Conservation (phyloP, 2,329 filamentous ascomycete species). For the Aschersonia sp. region DNA sequence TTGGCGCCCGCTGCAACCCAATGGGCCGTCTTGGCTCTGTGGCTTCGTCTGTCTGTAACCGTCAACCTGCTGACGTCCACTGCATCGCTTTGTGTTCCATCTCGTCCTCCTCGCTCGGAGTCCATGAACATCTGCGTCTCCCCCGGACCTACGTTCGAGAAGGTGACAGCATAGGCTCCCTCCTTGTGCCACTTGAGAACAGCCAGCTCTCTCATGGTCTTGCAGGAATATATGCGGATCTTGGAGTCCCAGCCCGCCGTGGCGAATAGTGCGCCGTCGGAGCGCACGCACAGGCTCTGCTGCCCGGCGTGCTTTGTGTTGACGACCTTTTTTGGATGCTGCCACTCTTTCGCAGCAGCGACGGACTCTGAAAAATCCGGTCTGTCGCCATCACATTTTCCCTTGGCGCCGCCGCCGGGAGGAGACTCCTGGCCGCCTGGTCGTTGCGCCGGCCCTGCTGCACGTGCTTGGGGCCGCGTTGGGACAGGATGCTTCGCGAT, state of each 20-base stretch:
- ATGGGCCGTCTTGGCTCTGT: constrained; percentile 56
- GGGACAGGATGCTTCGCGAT: constrained; percentile 63
- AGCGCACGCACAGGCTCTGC: constrained; percentile 62
- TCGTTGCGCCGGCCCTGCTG: constrained; percentile 3
- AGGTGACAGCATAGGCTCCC: constrained; percentile 70
- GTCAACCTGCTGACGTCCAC: constrained; percentile 5
- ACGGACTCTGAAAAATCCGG: constrained; percentile 2
- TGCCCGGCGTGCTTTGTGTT: constrained; percentile 87
- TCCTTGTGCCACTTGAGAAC: constrained; percentile 90
- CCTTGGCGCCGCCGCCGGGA: constrained; percentile 3
- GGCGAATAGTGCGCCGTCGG: constrained; percentile 69
- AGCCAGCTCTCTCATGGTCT: constrained; percentile 72
- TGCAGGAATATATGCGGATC: constrained; percentile 66
- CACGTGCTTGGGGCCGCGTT: constrained; percentile 10
- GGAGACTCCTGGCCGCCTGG: constrained; percentile 1
- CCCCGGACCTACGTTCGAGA: constrained; percentile 34
- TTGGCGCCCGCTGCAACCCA: constrained; percentile 88
- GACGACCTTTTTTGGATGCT: constrained; percentile 40
- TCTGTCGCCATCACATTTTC: not conserved
- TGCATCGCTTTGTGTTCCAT: not conserved
- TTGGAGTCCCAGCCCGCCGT: constrained; percentile 88
- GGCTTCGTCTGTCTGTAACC: constrained; percentile 49
- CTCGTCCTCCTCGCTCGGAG: not conserved
- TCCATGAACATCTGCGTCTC: not conserved
- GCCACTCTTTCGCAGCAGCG: constrained; percentile 15